Conservation (phyloP, 306 rosid species). For the Cucumis cinereus region DNA sequence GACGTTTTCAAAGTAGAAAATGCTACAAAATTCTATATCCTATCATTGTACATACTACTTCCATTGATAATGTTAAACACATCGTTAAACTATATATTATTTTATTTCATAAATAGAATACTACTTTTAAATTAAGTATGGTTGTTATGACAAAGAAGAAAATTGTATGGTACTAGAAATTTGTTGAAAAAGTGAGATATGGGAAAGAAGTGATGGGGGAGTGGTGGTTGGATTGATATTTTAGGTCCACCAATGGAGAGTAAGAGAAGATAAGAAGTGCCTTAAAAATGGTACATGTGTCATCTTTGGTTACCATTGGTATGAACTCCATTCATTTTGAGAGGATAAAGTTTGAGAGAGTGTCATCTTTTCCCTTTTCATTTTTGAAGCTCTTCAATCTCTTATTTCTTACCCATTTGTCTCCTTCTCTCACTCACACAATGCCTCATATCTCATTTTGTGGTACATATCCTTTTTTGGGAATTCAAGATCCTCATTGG, state of each 20-base stretch:
- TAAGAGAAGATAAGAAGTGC: background rate
- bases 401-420: background rate
- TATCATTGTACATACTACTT: too few species aligned
- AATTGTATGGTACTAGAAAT: too few species aligned
- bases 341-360: conserved; percentile 4
- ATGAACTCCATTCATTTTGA: background rate
- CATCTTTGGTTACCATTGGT: background rate
- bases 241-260: background rate
- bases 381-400: background rate
- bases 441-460: conserved; percentile 1
- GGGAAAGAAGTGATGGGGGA: background rate
- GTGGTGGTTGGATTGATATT: background rate
- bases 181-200: background rate
- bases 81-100: too few species aligned
- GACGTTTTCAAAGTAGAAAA: too few species aligned
- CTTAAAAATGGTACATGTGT: background rate
- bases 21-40: too few species aligned
- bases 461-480: background rate
- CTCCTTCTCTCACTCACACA: conserved; percentile 3
- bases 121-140: too few species aligned
- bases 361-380: too few species aligned
- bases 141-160: too few species aligned
- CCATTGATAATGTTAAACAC: too few species aligned
- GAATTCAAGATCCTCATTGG: background rate
- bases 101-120: too few species aligned